These are phyloP conservation scores for Fistulina hepatica DNA, from an alignment of 1,284 basidiomycete genomes.

Conservation along the genomic window DNA sequence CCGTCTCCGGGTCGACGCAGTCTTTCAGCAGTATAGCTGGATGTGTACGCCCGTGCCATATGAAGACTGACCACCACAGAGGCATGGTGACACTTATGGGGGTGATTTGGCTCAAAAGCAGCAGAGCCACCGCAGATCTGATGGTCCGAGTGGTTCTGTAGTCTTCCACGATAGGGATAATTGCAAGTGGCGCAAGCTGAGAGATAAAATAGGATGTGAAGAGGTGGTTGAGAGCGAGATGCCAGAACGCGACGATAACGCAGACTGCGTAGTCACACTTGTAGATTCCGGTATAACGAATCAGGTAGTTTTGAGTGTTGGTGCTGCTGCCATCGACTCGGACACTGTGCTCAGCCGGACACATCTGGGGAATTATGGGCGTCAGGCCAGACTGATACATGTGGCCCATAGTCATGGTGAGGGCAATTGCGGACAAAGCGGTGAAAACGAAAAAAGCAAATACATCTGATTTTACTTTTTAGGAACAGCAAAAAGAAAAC, in stretches of 20 bases:
- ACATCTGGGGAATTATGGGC: conserved; percentile 20
- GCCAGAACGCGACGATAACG: conserved; percentile 30
- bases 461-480: too few species aligned
- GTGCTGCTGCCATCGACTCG: conserved; percentile 14
- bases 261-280: conserved; percentile 27
- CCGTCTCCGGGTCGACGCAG: conserved; percentile 24
- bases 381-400: conserved; percentile 23
- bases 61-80: conserved; percentile 32
- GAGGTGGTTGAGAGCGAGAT: conserved; percentile 16
- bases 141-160: conserved; percentile 22
- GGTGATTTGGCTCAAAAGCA: conserved; percentile 24
- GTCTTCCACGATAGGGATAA: conserved; percentile 20
- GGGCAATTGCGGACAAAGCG: conserved; percentile 24
- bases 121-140: conserved; percentile 24
- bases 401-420: conserved; percentile 26
- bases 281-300: conserved; percentile 24
- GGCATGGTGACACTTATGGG: conserved; percentile 30
- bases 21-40: conserved; percentile 8
- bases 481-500: too few species aligned
- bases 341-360: conserved; percentile 17
- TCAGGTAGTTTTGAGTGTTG: too few species aligned
- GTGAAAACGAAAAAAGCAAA: conserved; percentile 32
- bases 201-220: conserved; percentile 19
- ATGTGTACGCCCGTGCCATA: conserved; percentile 23
- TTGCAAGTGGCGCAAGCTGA: conserved; percentile 24